phyloP scores from a whole-genome alignment of 1,284 basidiomycete species.

The Tilletia horrida region DNA sequence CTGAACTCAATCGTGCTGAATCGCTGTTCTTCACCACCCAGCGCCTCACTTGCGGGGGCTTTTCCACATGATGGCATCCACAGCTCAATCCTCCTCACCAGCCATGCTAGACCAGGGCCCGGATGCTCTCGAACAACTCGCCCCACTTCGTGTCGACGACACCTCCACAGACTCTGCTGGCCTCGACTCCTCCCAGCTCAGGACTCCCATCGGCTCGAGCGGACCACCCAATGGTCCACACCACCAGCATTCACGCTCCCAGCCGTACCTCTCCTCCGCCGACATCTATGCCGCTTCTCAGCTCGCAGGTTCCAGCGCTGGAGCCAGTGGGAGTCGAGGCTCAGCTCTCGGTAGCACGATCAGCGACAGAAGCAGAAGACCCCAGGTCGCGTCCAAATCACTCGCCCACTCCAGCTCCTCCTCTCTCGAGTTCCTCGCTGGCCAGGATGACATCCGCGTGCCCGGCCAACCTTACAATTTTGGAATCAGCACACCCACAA shows the following conservation, averaged over 20 bases:
- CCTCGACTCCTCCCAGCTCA: too few relatives aligned
- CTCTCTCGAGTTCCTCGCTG: neutral
- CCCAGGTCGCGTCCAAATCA: neutral
- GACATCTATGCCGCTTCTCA: slow-evolving; percentile 2
- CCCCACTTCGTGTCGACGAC: neutral
- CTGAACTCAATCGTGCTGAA: too few relatives aligned
- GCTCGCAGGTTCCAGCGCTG: neutral
- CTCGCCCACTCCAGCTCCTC: slow-evolving; percentile 8
- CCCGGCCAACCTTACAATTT: neutral
- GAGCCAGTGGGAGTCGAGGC: too few relatives aligned
- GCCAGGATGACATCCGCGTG: slow-evolving; percentile 1
- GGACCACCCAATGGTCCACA: neutral
- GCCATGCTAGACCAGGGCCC: neutral
- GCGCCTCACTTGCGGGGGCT: too few relatives aligned
- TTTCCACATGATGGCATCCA: neutral
- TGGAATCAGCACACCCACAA: neutral
- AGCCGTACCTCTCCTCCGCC: slow-evolving; percentile 2
- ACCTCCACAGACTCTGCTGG: too few relatives aligned
- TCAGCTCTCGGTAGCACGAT: too few relatives aligned
- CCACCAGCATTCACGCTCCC: slow-evolving; percentile 11
- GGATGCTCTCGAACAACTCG: neutral
- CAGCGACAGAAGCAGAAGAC: neutral
- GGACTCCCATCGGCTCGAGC: too few relatives aligned
- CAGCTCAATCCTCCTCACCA: neutral
- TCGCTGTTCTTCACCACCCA: too few relatives aligned